Conservation (phyloP, 805 yeast species). For the Metschnikowia santaceciliae region DNA sequence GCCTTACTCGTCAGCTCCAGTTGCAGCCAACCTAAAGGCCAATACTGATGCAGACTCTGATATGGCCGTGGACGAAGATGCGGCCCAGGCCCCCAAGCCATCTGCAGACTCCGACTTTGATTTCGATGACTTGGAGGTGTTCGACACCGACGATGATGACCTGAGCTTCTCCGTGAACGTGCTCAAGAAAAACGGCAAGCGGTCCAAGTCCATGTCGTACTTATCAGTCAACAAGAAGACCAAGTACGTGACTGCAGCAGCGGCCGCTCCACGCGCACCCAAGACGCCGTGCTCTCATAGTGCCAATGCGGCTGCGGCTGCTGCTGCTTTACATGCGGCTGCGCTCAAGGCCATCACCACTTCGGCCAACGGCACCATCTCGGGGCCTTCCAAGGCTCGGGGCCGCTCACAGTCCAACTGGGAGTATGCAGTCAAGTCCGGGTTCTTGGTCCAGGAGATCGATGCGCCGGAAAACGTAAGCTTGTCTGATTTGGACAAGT, state of each 20-base stretch:
- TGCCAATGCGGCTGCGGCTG: constrained; percentile 67
- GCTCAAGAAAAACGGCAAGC: constrained; percentile 45
- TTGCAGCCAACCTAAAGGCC: constrained; percentile 58
- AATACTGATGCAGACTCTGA: neutral
- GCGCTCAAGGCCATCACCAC: constrained; percentile 47
- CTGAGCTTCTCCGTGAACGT: constrained; percentile 36
- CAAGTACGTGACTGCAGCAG: constrained; percentile 62
- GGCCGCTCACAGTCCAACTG: constrained; percentile 49
- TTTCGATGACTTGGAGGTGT: constrained; percentile 48
- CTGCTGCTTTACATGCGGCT: constrained; percentile 69
- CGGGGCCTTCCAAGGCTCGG: constrained; percentile 4
- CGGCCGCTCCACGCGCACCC: constrained; percentile 80
- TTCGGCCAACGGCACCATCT: constrained; percentile 28
- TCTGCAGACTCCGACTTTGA: constrained; percentile 39
- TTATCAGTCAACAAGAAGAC: constrained; percentile 47
- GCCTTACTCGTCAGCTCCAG: constrained; percentile 76
- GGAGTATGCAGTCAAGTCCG: constrained; percentile 70
- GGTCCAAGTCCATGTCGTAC: constrained; percentile 65
- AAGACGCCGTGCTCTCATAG: constrained; percentile 53
- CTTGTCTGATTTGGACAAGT: constrained; percentile 56
- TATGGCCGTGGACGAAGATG: constrained; percentile 1
- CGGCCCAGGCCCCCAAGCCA: constrained; percentile 4
- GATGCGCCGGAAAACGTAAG: constrained; percentile 76
- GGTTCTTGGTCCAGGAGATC: constrained; percentile 74
- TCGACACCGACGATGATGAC: constrained; percentile 42